Conservation (phyloP, 139 green algal genomes). For the Auxenochlorella protothecoides region DNA sequence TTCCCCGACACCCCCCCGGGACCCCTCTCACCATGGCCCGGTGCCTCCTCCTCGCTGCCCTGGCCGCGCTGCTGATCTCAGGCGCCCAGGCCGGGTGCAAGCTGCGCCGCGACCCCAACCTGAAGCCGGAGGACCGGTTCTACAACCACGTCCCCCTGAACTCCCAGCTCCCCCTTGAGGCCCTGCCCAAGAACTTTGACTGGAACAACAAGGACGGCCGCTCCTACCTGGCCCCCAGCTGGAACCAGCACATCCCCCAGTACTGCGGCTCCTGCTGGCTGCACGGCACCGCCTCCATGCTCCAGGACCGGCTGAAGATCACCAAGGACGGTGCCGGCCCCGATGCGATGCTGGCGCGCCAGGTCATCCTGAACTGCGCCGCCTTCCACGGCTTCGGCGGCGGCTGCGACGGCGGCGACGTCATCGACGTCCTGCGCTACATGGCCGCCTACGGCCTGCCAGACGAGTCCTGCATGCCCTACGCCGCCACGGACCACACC, state of each 20-base stretch:
- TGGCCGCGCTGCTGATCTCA: not conserved
- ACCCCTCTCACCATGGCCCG: too few species aligned
- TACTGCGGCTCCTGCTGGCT: conserved; percentile 55
- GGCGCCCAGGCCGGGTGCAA: conserved; percentile 11
- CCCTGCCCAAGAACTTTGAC: conserved; percentile 29
- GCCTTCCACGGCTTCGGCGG: conserved; percentile 33
- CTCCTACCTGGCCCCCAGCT: conserved; percentile 21
- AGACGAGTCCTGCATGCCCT: conserved; percentile 38
- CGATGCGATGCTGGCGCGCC: conserved; percentile 43
- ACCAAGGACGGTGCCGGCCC: conserved; percentile 36
- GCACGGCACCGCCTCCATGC: conserved; percentile 42
- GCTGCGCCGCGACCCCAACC: conserved; percentile 4
- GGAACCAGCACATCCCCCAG: conserved; percentile 34
- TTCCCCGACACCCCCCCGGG: too few species aligned
- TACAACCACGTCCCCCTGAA: not conserved
- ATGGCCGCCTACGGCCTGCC: conserved; percentile 46
- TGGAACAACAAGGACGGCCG: conserved; percentile 27
- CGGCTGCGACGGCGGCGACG: conserved; percentile 45
- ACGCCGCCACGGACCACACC: conserved; percentile 40
- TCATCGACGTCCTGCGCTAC: conserved; percentile 44
- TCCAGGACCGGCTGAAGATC: conserved; percentile 50
- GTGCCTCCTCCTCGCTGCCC: too few species aligned
- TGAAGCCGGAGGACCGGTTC: conserved; percentile 2
- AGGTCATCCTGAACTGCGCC: conserved; percentile 49
- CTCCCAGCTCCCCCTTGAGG: not conserved